Evolutionary conservation across 768 basidiomycete species (phyloP).

Genomic region (Tremella fuciformis): DNA sequence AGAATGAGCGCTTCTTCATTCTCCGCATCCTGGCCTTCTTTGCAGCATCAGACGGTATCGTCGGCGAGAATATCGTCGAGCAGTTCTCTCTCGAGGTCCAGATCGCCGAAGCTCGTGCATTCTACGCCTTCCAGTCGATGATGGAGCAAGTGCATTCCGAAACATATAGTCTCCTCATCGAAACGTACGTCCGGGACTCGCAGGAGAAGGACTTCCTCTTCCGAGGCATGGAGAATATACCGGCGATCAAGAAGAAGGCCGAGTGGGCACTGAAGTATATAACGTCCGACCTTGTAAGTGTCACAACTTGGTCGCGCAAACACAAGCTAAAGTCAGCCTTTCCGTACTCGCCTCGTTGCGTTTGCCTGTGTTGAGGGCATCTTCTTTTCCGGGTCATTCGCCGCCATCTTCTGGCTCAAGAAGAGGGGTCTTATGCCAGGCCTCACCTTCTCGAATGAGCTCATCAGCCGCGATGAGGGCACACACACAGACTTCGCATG

Average conservation of each 20-base stretch:
- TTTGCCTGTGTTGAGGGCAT: conserved; percentile 53
- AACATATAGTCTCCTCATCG: conserved; percentile 51
- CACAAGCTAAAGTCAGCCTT: conserved; percentile 23
- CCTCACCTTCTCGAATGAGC: conserved; percentile 48
- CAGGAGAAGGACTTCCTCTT: conserved; percentile 50
- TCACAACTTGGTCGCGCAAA: background rate
- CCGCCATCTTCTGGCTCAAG: conserved; percentile 53
- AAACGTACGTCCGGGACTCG: conserved; percentile 51
- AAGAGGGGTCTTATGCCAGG: conserved; percentile 52
- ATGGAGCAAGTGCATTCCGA: conserved; percentile 53
- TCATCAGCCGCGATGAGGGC: conserved; percentile 48
- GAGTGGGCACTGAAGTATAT: conserved; percentile 52
- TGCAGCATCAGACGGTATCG: conserved; percentile 64
- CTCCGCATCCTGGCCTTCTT: conserved; percentile 72
- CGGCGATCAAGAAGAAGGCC: conserved; percentile 50
- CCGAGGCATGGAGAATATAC: conserved; percentile 51
- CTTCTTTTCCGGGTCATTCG: conserved; percentile 53
- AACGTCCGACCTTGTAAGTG: conserved; percentile 42
- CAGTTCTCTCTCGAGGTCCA: conserved; percentile 51
- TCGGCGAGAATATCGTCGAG: conserved; percentile 50
- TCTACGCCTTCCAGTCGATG: conserved; percentile 52
- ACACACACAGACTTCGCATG: conserved; percentile 47
- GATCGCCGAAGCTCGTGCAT: conserved; percentile 50
- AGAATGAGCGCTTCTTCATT: conserved; percentile 52
- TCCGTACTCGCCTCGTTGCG: conserved; percentile 46